Conservation (phyloP, 1,284 basidiomycete species). For the Phylloporus sp. region DNA sequence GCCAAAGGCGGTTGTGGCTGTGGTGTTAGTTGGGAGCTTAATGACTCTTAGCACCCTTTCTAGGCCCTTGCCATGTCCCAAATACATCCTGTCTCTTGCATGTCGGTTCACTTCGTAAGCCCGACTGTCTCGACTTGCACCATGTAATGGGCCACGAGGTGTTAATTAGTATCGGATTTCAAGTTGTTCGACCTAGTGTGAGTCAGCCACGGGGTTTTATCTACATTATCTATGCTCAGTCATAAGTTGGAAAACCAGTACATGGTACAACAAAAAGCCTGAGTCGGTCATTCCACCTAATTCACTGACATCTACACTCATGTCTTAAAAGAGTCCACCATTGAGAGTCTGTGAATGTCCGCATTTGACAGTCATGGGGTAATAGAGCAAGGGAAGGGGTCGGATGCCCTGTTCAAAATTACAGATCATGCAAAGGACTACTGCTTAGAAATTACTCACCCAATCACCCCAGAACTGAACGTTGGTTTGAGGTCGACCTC, state of each 20-base stretch:
- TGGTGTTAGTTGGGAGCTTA: constrained; percentile 90
- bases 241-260: too few relatives aligned
- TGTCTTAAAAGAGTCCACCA: neutral
- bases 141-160: too few relatives aligned
- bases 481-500: constrained; percentile 21
- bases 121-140: too few relatives aligned
- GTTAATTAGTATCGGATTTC: too few relatives aligned
- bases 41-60: constrained; percentile 31
- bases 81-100: neutral
- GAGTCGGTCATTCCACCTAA: too few relatives aligned
- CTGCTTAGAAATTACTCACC: constrained; percentile 7
- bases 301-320: too few relatives aligned
- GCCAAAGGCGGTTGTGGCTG: constrained; percentile 91
- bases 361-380: constrained; percentile 4
- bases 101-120: neutral
- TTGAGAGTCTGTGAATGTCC: constrained; percentile 8
- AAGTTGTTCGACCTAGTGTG: too few relatives aligned
- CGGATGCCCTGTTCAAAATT: constrained; percentile 18
- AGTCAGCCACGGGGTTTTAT: too few relatives aligned
- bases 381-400: constrained; percentile 27
- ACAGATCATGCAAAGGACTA: neutral
- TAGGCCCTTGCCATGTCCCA: neutral
- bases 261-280: too few relatives aligned
- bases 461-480: constrained; percentile 20
- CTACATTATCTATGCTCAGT: too few relatives aligned